Evolutionary conservation across 1,139 yeast species (phyloP).

Genomic region (Kodamaea arcana): DNA sequence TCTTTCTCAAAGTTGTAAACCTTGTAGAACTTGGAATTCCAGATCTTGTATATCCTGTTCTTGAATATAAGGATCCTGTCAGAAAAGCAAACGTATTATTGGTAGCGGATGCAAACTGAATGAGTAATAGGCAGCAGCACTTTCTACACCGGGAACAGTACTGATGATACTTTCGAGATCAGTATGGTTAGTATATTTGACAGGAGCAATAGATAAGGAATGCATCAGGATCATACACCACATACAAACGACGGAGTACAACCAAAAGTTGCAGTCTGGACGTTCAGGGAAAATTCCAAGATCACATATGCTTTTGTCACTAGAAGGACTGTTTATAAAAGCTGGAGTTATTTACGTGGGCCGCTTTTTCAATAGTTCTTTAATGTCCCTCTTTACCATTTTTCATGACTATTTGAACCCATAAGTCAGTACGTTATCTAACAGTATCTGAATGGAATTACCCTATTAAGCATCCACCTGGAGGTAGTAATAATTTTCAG

Average conservation of each 20-base stretch:
- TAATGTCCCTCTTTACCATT: neutral
- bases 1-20: no score
- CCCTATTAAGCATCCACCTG: constrained; percentile 39
- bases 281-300: neutral
- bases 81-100: no score
- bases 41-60: no score
- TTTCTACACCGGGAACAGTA: constrained; percentile 43
- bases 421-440: constrained; percentile 19
- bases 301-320: neutral
- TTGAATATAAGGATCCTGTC: no score
- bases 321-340: neutral
- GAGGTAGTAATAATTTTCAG: constrained; percentile 46
- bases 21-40: no score
- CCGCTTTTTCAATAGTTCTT: neutral
- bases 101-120: neutral
- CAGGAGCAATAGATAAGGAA: constrained; percentile 1
- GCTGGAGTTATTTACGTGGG: neutral
- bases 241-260: neutral
- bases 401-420: constrained; percentile 8
- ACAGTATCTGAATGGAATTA: constrained; percentile 11
- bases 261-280: neutral
- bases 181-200: constrained; percentile 10
- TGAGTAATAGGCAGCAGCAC: constrained; percentile 32
- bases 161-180: constrained; percentile 26
- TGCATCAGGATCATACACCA: neutral